Evolutionary conservation across 23 red algal genomes (phyloP).

Genomic region (Gracilaria gracilis): DNA sequence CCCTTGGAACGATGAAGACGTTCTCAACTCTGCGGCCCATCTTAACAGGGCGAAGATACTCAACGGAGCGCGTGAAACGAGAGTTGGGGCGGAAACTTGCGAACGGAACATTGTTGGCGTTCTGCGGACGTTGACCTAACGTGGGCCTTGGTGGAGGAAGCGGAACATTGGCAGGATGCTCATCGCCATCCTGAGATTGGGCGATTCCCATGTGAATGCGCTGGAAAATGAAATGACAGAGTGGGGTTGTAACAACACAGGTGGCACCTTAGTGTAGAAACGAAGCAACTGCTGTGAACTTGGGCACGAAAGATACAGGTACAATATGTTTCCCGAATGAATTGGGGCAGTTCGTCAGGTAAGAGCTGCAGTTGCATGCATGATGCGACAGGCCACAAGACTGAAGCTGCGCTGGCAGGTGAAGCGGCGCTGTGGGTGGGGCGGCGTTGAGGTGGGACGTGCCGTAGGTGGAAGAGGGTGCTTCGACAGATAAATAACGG

Average conservation of each 20-base stretch:
- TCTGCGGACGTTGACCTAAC: constrained; percentile 40
- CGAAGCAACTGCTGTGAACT: background rate
- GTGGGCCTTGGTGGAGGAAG: constrained; percentile 23
- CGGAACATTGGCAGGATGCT: background rate
- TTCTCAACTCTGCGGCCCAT: constrained; percentile 31
- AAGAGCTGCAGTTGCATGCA: background rate
- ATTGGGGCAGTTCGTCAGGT: background rate
- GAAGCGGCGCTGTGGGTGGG: background rate
- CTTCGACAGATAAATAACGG: too few relatives aligned
- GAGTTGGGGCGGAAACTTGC: constrained; percentile 21
- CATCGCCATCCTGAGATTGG: constrained; percentile 1
- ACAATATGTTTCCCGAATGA: background rate
- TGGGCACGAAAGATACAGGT: background rate
- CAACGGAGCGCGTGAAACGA: constrained; percentile 34
- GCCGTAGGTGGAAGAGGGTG: background rate
- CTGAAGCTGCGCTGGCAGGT: background rate
- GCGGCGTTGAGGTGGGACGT: too few relatives aligned
- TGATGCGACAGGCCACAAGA: background rate
- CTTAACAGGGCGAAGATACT: constrained; percentile 50
- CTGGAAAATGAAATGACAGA: background rate
- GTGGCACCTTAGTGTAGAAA: background rate
- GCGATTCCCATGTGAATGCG: background rate
- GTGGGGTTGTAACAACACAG: background rate
- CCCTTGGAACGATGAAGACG: constrained; percentile 31
- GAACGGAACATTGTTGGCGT: constrained; percentile 9